phyloP scores from a whole-genome alignment of 2,329 filamentous ascomycete genomes.

The Aspergillus quadrilineatus region DNA sequence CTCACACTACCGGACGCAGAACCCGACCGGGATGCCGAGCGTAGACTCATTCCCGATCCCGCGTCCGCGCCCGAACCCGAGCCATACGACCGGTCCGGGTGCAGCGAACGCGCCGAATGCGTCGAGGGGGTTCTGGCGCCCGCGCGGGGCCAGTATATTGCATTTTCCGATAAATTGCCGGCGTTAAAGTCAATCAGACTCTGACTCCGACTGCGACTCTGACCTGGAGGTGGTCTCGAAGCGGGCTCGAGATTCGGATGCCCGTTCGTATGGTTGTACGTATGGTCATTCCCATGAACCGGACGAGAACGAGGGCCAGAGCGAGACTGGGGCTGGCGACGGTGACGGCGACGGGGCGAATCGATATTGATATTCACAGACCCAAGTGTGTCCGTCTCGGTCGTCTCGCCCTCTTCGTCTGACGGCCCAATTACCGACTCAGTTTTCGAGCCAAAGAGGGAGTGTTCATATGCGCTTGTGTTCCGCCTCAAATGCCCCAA shows the following conservation, averaged over 20 bases:
- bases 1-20: slow-evolving; percentile 25
- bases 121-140: slow-evolving; percentile 19
- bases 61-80: slow-evolving; percentile 23
- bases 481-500: not conserved
- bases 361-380: slow-evolving; percentile 24
- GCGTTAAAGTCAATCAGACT: not conserved
- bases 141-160: not conserved
- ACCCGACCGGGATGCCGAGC: slow-evolving; percentile 1
- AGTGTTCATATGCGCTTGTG: not conserved
- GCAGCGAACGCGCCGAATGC: slow-evolving; percentile 38
- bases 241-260: slow-evolving; percentile 27
- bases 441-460: not conserved
- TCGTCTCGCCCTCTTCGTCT: slow-evolving; percentile 42
- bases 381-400: slow-evolving; percentile 23
- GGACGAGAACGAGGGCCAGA: slow-evolving; percentile 1
- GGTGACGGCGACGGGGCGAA: slow-evolving; percentile 6
- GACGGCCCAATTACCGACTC: slow-evolving; percentile 40
- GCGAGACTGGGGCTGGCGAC: too few relatives aligned
- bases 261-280: not conserved
- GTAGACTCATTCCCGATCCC: slow-evolving; percentile 24
- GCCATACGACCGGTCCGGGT: slow-evolving; percentile 30
- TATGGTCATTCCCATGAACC: not conserved
- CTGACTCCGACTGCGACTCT: not conserved
- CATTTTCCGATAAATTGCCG: not conserved
- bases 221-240: not conserved